These are phyloP conservation scores for Blastocystis hominis DNA, from an alignment of 352 stramenopile species.

Conservation along the genomic window DNA sequence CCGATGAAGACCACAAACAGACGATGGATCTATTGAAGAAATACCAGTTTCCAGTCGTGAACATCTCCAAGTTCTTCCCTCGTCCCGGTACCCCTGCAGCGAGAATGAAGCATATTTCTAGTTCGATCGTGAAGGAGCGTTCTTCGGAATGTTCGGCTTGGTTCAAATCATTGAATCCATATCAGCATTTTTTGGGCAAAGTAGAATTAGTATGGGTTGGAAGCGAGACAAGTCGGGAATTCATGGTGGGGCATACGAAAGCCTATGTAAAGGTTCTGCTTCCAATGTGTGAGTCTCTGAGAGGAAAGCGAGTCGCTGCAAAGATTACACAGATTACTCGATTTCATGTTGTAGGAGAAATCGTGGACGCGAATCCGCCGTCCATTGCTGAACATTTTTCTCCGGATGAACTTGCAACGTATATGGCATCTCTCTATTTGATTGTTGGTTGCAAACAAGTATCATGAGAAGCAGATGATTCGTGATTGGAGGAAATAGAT, in stretches of 20 bases:
- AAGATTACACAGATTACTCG: constrained; percentile 65
- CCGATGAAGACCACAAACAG: constrained; percentile 74
- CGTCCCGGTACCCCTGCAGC: constrained; percentile 77
- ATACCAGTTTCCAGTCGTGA: constrained; percentile 79
- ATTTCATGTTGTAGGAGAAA: constrained; percentile 70
- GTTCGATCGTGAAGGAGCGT: constrained; percentile 76
- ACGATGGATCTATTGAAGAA: constrained; percentile 75
- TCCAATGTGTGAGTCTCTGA: constrained; percentile 68
- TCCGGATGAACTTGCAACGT: constrained; percentile 59
- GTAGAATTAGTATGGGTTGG: constrained; percentile 64
- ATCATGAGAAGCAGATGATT: background rate
- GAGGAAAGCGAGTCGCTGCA: constrained; percentile 69
- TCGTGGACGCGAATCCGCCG: constrained; percentile 62
- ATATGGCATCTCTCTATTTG: constrained; percentile 64
- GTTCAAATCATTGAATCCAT: constrained; percentile 74
- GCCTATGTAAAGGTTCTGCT: constrained; percentile 82
- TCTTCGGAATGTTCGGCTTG: constrained; percentile 72
- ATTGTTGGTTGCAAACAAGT: constrained; percentile 49
- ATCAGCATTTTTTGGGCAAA: constrained; percentile 68
- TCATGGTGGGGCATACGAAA: constrained; percentile 76
- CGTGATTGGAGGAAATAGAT: too few species aligned
- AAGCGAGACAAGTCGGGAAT: constrained; percentile 71
- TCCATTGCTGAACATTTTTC: constrained; percentile 65
- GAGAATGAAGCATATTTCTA: constrained; percentile 76
- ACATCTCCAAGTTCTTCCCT: constrained; percentile 84